Evolutionary conservation across 2,329 filamentous ascomycete genomes (phyloP), one percentile per base, ranked within the genome.

Genomic region (Orbilia oligospora): DNA sequence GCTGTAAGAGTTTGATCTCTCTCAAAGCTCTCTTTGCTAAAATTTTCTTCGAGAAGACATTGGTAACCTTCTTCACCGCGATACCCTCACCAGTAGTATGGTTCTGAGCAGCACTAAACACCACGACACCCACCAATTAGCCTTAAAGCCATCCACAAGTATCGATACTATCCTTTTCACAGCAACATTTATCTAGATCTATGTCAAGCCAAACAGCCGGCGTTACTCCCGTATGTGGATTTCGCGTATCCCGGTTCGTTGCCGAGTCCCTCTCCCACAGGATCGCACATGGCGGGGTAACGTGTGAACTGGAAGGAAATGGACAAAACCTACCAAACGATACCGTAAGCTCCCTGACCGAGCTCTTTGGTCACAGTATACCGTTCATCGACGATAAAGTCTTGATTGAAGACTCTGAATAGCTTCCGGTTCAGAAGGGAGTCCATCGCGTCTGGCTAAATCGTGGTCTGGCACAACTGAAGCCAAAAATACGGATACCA

Each of bases 21-120:
- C 96, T 91, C 88, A 99, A 86, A 63, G 96, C 96, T 84, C 96
- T 93, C 90, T 99, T 99, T 83, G 96, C 96, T 81, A 99, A 89
- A 82, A 99, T 99, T 90, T 98, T 98, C 88, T 99, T 99, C 89
- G 94, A 97, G 86, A 99, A 99, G 83, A 99, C 95, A 92, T 99
- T 99, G 87, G 96, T 99, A 85, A 99, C 93, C 87, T 99, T 99
- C 87, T 99, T 99, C 88, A 99, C 96, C 83, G 96, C 96, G 80
- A 99, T 94, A 48, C 95, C 94, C 84, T 99, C 96, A 83, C 90
- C 91, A 36, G 92, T 97, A 85, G 94, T 90, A 84, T 90, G 91
- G 88, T 98, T 97, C 81, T 93, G 93, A 71, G 96, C 96, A 78
- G 96, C 95, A 86, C 94, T 97, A 80, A 65, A 12, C 20, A 38